Conservation (phyloP, 192 early-diverging fungal species). For the Mortierella claussenii region DNA sequence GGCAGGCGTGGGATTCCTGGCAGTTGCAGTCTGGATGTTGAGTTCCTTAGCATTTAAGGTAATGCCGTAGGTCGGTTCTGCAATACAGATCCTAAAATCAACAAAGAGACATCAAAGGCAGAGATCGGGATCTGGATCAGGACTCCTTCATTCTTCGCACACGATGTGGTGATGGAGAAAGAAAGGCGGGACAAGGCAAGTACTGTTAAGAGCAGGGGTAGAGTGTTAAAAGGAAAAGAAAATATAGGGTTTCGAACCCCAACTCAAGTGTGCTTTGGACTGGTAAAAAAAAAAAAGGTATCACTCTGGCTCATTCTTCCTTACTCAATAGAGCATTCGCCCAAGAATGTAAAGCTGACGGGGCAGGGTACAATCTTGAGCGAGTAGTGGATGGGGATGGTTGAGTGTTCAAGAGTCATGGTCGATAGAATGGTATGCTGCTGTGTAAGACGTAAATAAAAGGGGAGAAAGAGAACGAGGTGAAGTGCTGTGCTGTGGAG, state of each 20-base stretch:
- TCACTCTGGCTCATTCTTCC: background rate
- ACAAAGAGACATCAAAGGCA: background rate
- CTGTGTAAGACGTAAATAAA: too few relatives aligned
- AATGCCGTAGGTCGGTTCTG: constrained; percentile 61
- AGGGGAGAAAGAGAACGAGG: background rate
- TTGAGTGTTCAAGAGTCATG: constrained; percentile 43
- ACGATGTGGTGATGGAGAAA: too few relatives aligned
- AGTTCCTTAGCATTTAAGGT: constrained; percentile 69
- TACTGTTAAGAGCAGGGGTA: too few relatives aligned
- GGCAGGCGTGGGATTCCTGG: constrained; percentile 18
- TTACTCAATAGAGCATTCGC: constrained; percentile 73
- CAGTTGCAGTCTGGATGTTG: constrained; percentile 59
- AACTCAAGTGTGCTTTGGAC: too few relatives aligned
- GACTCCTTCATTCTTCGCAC: background rate
- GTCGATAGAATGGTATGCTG: too few relatives aligned
- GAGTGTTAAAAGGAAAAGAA: background rate
- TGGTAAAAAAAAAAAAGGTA: background rate
- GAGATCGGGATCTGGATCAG: background rate
- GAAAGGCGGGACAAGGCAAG: too few relatives aligned
- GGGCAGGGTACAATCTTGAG: constrained; percentile 75
- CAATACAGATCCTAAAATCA: constrained; percentile 54
- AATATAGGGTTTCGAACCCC: too few relatives aligned
- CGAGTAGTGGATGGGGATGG: constrained; percentile 77
- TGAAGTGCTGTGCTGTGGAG: background rate
- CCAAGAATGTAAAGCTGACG: constrained; percentile 75